phyloP scores from a whole-genome alignment of 2,329 filamentous ascomycete genomes.

The Harringtonia aguacate region DNA sequence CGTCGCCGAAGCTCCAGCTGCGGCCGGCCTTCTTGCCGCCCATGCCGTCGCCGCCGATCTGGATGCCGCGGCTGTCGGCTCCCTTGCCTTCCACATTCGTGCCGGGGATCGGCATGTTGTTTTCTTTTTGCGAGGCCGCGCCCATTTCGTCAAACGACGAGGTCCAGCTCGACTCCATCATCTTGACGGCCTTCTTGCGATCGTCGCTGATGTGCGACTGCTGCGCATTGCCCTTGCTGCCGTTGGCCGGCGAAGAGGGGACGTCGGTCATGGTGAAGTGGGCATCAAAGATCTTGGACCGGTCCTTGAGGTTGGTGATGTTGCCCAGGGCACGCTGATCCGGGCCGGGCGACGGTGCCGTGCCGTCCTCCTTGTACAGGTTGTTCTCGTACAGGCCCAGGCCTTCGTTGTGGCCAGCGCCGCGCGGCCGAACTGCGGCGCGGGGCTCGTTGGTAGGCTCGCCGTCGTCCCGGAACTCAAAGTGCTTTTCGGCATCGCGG shows the following conservation, averaged over 20 bases:
- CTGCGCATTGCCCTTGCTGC: conserved; percentile 11
- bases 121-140: conserved; percentile 35
- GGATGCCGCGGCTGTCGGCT: conserved; percentile 25
- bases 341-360: conserved; percentile 21
- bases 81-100: conserved; percentile 5
- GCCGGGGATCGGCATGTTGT: conserved; percentile 25
- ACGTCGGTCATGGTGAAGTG: conserved; percentile 71
- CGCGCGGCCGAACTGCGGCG: conserved; percentile 34
- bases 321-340: conserved; percentile 43
- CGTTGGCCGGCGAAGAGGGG: conserved; percentile 31
- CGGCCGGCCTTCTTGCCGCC: conserved; percentile 45
- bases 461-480: conserved; percentile 70
- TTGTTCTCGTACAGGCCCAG: conserved; percentile 69
- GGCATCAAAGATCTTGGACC: conserved; percentile 63
- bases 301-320: conserved; percentile 63
- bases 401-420: conserved; percentile 54
- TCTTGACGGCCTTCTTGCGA: conserved; percentile 59
- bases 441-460: conserved; percentile 42
- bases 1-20: conserved; percentile 48
- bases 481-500: conserved; percentile 72
- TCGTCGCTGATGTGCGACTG: conserved; percentile 40
- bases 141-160: conserved; percentile 34
- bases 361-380: conserved; percentile 50
- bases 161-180: conserved; percentile 58
- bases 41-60: conserved; percentile 54